Percentiles rank a stretch among this genome's conserved stretches.
phyloP scores from a whole-genome alignment of 306 rosid species.

The Styphnolobium japonicum region DNA sequence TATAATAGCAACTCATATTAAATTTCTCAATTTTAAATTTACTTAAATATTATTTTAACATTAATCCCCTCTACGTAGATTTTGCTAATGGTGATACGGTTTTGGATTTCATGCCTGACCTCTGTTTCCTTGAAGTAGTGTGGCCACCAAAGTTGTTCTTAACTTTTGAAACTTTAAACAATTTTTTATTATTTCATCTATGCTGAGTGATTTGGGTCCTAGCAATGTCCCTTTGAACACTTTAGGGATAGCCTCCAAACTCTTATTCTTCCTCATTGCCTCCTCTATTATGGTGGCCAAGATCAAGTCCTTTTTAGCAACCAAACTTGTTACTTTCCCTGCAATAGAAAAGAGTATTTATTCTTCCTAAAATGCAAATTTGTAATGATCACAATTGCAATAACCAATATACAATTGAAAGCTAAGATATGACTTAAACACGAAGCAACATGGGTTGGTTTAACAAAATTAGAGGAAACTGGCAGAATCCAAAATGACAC shows the following conservation, averaged over 20 bases:
- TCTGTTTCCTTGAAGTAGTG: slow-evolving; percentile 23
- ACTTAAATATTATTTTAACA: no score
- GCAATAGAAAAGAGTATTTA: slow-evolving; percentile 19
- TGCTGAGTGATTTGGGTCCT: slow-evolving; percentile 60
- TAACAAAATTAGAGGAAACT: neutral
- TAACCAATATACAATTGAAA: slow-evolving; percentile 3
- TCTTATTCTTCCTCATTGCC: slow-evolving; percentile 86
- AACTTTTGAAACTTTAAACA: slow-evolving; percentile 41
- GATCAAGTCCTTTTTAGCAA: slow-evolving; percentile 56
- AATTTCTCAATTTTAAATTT: no score
- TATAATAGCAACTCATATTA: no score
- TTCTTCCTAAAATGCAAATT: neutral
- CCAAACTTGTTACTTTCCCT: slow-evolving; percentile 98
- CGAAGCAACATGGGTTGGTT: neutral
- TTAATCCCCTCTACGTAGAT: slow-evolving; percentile 34
- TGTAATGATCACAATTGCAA: neutral
- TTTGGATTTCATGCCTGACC: slow-evolving; percentile 26
- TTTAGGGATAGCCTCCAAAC: slow-evolving; percentile 77
- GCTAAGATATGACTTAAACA: neutral
- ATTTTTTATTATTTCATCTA: slow-evolving; percentile 45
- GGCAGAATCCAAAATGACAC: neutral
- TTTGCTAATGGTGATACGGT: slow-evolving; percentile 36
- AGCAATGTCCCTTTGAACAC: slow-evolving; percentile 60
- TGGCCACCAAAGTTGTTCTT: slow-evolving; percentile 41
- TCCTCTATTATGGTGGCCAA: slow-evolving; percentile 82